These are phyloP conservation scores for Dalbergia cultrata DNA, from an alignment of 306 rosid species.

Conservation along the genomic window DNA sequence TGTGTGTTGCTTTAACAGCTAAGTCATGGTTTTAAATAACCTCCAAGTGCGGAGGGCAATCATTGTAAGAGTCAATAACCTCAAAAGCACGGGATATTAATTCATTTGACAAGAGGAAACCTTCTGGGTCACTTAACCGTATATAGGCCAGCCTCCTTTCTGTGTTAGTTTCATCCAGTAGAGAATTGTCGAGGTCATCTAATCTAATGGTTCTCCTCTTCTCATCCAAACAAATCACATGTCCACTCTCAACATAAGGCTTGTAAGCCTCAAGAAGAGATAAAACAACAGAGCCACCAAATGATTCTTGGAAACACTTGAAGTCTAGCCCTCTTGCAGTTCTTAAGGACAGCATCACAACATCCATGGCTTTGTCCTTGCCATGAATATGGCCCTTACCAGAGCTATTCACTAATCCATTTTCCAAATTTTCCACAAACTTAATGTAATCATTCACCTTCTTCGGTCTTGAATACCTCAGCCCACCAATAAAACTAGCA, in stretches of 20 bases:
- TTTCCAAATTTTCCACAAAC: conserved; percentile 79
- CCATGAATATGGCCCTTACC: conserved; percentile 40
- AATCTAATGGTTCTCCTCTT: conserved; percentile 55
- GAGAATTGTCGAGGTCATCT: conserved; percentile 52
- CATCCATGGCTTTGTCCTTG: conserved; percentile 81
- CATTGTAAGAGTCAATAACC: conserved; percentile 67
- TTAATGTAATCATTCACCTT: conserved; percentile 67
- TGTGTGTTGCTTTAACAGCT: conserved; percentile 21
- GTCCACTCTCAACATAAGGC: conserved; percentile 84
- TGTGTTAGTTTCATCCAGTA: conserved; percentile 35
- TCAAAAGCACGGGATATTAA: conserved; percentile 85
- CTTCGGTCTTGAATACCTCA: conserved; percentile 86
- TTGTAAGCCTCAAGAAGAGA: conserved; percentile 71
- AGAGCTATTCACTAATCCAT: conserved; percentile 58
- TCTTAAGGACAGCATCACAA: conserved; percentile 89
- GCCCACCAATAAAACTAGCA: conserved; percentile 77
- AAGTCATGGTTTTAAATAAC: conserved; percentile 31
- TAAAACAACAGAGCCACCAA: conserved; percentile 61
- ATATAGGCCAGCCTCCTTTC: conserved; percentile 54
- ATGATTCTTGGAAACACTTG: conserved; percentile 63
- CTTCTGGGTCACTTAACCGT: conserved; percentile 90
- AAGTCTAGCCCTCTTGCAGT: conserved; percentile 80
- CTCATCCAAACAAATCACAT: conserved; percentile 74
- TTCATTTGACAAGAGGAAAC: conserved; percentile 91
- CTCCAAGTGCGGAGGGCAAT: conserved; percentile 22